phyloP scores from a whole-genome alignment of 805 yeast genomes.

The Wickerhamomyces chaumierensis region DNA sequence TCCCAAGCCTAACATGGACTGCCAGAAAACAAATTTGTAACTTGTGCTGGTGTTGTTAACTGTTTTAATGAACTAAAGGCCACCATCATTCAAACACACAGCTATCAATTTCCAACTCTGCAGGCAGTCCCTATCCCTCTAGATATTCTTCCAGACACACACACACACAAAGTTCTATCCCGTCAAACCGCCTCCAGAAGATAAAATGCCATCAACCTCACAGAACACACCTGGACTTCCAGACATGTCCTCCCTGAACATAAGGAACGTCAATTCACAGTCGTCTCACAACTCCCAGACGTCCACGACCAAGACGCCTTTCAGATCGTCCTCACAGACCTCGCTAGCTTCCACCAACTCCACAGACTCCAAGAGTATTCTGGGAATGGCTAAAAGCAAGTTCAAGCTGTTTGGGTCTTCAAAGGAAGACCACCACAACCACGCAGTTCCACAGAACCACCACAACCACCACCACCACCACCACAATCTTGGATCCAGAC shows the following conservation, averaged over 20 bases:
- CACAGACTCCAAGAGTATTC: constrained; percentile 5
- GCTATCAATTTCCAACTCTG: too few species aligned
- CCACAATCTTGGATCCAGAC: constrained; percentile 1
- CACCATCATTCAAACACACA: too few species aligned
- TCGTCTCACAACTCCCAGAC: constrained; percentile 5
- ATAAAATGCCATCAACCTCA: not conserved
- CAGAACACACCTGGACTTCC: not conserved
- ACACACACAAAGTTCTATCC: too few species aligned
- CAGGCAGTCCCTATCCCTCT: too few species aligned
- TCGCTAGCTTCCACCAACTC: constrained; percentile 6
- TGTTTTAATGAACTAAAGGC: too few species aligned
- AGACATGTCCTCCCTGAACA: constrained; percentile 3
- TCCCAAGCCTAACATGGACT: too few species aligned
- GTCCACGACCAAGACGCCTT: constrained; percentile 1
- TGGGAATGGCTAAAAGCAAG: constrained; percentile 9
- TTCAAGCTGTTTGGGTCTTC: constrained; percentile 6
- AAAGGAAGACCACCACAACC: too few species aligned
- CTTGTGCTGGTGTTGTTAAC: too few species aligned
- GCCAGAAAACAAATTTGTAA: too few species aligned
- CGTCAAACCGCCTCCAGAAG: too few species aligned
- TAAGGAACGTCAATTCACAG: constrained; percentile 4
- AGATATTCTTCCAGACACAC: too few species aligned
- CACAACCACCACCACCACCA: constrained; percentile 1
- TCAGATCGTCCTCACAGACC: constrained; percentile 6
- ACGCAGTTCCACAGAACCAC: too few species aligned